A percentile compares a stretch with the other conserved stretches of the same genome.
Evolutionary conservation across 2,329 filamentous ascomycete species (phyloP).

Genomic region (Beauveria scarabaeidicola): DNA sequence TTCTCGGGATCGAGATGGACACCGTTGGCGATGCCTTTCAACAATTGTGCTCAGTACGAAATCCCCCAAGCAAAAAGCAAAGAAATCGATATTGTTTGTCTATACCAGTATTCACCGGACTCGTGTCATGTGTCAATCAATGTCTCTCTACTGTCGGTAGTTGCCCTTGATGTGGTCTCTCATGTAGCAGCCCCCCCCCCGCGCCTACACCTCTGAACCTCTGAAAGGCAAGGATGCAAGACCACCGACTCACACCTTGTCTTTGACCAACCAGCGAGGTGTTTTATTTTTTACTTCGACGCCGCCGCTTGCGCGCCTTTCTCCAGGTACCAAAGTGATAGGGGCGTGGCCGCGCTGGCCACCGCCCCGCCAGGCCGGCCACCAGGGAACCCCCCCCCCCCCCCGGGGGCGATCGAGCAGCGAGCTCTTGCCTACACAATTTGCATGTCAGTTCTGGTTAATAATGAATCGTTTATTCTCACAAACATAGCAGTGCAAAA

Average conservation of each 20-base stretch:
- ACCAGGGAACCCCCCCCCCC: not conserved
- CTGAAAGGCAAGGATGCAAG: not conserved
- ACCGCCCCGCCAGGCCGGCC: not conserved
- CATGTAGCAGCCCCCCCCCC: not conserved
- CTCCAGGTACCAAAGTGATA: not conserved
- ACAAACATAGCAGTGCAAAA: not conserved
- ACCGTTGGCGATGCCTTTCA: no score
- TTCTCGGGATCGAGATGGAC: no score
- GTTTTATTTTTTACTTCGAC: not conserved
- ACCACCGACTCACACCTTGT: not conserved
- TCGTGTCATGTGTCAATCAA: not conserved
- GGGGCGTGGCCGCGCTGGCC: not conserved
- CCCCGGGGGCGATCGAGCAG: not conserved
- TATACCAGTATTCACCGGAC: not conserved
- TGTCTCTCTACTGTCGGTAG: slow-evolving; percentile 3
- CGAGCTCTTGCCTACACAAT: not conserved
- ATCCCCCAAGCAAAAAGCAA: no score
- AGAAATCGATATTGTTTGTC: no score
- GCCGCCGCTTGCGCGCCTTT: slow-evolving; percentile 4
- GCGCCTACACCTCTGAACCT: not conserved
- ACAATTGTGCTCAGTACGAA: no score
- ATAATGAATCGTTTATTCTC: slow-evolving; percentile 3
- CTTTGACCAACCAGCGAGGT: not conserved
- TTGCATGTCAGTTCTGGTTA: not conserved
- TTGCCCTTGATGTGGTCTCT: not conserved